Evolutionary conservation across 129 eudicot genomes (phyloP), one percentile per base, ranked within the genome.

Genomic region (Saussurea involucrata): DNA sequence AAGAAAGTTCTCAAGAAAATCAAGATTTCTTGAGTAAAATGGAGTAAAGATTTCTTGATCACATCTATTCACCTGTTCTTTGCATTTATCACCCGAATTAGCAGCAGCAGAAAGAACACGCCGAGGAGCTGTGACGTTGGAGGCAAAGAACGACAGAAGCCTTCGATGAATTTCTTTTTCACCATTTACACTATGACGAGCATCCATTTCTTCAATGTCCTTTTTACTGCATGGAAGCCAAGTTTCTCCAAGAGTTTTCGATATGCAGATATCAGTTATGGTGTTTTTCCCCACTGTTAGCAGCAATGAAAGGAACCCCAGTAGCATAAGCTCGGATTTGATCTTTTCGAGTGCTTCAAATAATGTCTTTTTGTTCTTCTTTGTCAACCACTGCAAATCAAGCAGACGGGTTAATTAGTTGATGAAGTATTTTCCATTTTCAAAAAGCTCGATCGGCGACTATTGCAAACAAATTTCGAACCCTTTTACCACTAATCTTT

Each of bases 181-280:
- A n/a, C 46, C 75, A 6, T 73, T 12, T 25, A 18, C 78, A 55
- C 40, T 61, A 49, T n/a, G 83, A 71, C 32, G 60, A 42, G 20
- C 77, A 68, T 74, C 71, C 76, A 24, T 61, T 70, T 61, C 68
- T 58, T 76, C 79, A 3, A 73, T 76, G 69, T 73, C 78, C 80
- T 75, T 58, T 31, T 64, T 63, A 72, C 76, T 80, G 66, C 93
- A 91, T 24, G 97, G 97, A 79, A 79, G 90, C 97, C 91, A 86
- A 20, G 82, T 73, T 20, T 81, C 71, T 42, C 78, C 97, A 27
- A 86, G 65, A 27, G 78, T 46, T 46, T 80, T 74, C 6, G 91
- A 58, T 73, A 88, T 63, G 78, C 97, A 91, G 8, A 85, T 80
- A 31, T 88, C 76, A 22, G 97, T 84, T 64, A 86, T 76, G 24